These are phyloP conservation scores for Adansonia gregorii DNA, from an alignment of 441 rosid species.

Conservation along the genomic window DNA sequence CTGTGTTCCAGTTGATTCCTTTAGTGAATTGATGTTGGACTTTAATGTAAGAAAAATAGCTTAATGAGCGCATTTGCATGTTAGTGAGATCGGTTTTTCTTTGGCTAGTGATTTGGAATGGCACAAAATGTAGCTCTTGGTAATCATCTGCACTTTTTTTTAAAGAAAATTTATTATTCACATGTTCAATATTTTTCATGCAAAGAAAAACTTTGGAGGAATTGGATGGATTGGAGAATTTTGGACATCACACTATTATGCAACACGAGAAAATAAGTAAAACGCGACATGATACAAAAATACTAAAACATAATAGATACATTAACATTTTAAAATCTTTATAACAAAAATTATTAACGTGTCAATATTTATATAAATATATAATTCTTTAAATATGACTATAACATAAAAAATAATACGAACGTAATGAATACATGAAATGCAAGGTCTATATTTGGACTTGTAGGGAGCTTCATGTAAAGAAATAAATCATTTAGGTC, in stretches of 20 bases:
- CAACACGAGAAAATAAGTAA: neutral
- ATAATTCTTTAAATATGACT: neutral
- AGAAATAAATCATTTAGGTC: neutral
- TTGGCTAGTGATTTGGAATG: neutral
- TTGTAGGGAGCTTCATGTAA: neutral
- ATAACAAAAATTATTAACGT: neutral
- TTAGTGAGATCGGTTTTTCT: neutral
- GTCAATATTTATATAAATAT: neutral
- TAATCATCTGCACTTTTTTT: neutral
- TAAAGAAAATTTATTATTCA: neutral
- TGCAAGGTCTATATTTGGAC: neutral
- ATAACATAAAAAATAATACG: neutral
- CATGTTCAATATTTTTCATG: neutral
- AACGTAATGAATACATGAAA: neutral
- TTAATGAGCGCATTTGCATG: constrained; percentile 9
- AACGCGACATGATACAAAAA: neutral
- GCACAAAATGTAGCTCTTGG: neutral
- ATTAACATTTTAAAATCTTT: neutral
- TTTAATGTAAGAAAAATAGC: neutral
- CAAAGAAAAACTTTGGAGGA: constrained; percentile 4
- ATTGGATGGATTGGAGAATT: neutral
- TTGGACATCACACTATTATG: neutral
- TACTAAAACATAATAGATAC: neutral
- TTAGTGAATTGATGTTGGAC: neutral
- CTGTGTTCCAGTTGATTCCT: neutral